Evolutionary conservation across 2,329 filamentous ascomycete species (phyloP).

Genomic region (Leptosphaerulina australis): DNA sequence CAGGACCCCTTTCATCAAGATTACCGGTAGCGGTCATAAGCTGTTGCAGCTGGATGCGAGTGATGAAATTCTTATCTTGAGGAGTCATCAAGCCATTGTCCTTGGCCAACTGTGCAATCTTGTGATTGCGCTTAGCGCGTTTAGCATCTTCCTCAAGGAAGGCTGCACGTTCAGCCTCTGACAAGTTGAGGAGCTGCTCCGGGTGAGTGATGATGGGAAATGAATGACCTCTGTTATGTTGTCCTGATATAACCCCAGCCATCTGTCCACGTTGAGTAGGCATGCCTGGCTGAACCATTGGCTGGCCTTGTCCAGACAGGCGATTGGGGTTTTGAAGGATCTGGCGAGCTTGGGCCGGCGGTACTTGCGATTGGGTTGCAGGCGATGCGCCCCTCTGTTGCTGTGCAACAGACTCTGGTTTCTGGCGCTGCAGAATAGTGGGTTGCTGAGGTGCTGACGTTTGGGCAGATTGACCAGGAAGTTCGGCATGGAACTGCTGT

Average conservation of each 20-base stretch:
- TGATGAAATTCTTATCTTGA: conserved; percentile 99
- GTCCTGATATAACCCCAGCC: conserved; percentile 36
- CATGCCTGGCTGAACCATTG: conserved; percentile 39
- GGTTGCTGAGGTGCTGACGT: conserved; percentile 39
- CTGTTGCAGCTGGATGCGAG: conserved; percentile 95
- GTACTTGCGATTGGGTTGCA: conserved; percentile 50
- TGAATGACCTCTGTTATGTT: conserved; percentile 55
- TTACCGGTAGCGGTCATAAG: conserved; percentile 91
- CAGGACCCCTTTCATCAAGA: conserved; percentile 76
- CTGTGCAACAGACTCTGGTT: conserved; percentile 32
- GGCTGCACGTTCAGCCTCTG: conserved; percentile 81
- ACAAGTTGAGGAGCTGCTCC: conserved; percentile 75
- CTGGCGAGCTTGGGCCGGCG: conserved; percentile 64
- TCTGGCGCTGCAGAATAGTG: conserved; percentile 46
- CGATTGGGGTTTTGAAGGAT: conserved; percentile 81
- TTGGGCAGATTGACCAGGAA: conserved; percentile 49
- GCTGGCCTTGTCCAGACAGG: conserved; percentile 54
- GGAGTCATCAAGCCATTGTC: conserved; percentile 98
- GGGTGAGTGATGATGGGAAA: conserved; percentile 68
- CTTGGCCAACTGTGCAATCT: conserved; percentile 90
- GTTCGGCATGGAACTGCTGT: conserved; percentile 52
- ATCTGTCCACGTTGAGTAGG: conserved; percentile 34
- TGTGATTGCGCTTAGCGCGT: conserved; percentile 95
- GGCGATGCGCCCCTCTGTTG: conserved; percentile 35
- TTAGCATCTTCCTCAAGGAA: conserved; percentile 91